phyloP scores from a whole-genome alignment of 495 filamentous ascomycete genomes.

The Penicillium pulvis region DNA sequence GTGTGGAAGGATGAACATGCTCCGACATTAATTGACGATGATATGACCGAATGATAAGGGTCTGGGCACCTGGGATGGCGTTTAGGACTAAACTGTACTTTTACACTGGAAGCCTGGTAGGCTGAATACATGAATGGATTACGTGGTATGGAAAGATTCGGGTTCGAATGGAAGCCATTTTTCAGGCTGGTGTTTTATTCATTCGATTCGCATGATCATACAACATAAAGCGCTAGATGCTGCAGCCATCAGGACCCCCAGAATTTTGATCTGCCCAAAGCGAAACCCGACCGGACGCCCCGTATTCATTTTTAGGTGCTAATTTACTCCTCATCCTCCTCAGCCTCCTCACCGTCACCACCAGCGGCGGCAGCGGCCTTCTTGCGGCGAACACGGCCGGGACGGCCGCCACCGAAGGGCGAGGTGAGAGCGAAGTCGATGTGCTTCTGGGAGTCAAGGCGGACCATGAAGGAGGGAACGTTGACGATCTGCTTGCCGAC shows the following conservation, averaged over 20 bases:
- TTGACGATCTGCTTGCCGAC: slow-evolving; percentile 99
- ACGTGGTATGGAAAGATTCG: slow-evolving; percentile 17
- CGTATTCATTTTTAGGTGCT: slow-evolving; percentile 29
- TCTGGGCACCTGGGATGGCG: slow-evolving; percentile 22
- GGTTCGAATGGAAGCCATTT: slow-evolving; percentile 39
- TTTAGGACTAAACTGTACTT: slow-evolving; percentile 15
- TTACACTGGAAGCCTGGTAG: background rate
- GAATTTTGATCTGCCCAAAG: slow-evolving; percentile 39
- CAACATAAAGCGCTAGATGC: slow-evolving; percentile 46
- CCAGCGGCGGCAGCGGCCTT: slow-evolving; percentile 95
- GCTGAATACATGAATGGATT: background rate
- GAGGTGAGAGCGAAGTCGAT: slow-evolving; percentile 98
- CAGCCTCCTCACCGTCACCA: slow-evolving; percentile 82
- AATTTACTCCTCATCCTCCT: slow-evolving; percentile 84
- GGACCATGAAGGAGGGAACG: slow-evolving; percentile 97
- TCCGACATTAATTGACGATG: slow-evolving; percentile 7
- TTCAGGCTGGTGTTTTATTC: slow-evolving; percentile 41
- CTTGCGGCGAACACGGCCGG: slow-evolving; percentile 97
- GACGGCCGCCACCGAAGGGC: slow-evolving; percentile 95
- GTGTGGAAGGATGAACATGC: slow-evolving; percentile 33
- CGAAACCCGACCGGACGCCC: slow-evolving; percentile 48
- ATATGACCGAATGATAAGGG: slow-evolving; percentile 24
- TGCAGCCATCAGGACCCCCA: slow-evolving; percentile 47
- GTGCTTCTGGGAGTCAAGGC: slow-evolving; percentile 99
- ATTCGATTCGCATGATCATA: slow-evolving; percentile 49